A percentile compares a stretch with the other conserved stretches of the same genome.
phyloP scores from a whole-genome alignment of 495 filamentous ascomycete genomes.

The Aspergillus baeticus region DNA sequence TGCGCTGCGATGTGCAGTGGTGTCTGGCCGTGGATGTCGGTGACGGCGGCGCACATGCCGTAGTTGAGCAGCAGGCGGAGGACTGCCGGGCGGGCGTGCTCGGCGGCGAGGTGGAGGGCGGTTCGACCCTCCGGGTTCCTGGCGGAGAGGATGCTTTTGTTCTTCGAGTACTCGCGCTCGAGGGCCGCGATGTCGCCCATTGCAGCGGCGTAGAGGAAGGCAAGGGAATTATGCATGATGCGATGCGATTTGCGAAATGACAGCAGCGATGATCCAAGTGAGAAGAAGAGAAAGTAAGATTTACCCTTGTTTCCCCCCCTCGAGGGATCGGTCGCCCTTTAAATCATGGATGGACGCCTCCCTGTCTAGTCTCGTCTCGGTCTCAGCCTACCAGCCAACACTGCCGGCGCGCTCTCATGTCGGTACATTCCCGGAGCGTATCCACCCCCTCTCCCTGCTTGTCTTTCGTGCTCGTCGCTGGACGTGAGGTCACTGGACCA shows the following conservation, averaged over 20 bases:
- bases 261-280: no score
- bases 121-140: background rate
- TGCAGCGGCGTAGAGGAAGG: conserved; percentile 12
- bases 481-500: background rate
- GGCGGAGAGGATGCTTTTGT: conserved; percentile 7
- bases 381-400: no score
- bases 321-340: background rate
- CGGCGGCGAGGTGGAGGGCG: conserved; percentile 12
- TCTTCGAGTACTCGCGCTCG: background rate
- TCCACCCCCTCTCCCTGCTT: no score
- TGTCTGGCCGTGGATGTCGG: conserved; percentile 9
- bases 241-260: no score
- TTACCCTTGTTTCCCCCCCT: no score
- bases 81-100: background rate
- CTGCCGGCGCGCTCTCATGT: no score
- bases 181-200: conserved; percentile 4
- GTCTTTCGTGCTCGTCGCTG: no score
- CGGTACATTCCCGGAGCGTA: no score
- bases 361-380: no score
- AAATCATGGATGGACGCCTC: no score
- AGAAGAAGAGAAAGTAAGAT: background rate
- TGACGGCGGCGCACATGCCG: background rate
- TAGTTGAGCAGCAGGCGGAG: conserved; percentile 1
- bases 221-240: background rate
- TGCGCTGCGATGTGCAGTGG: conserved; percentile 12